Conservation (phyloP, 148 eudicot species). For the Suaeda aralocaspica region DNA sequence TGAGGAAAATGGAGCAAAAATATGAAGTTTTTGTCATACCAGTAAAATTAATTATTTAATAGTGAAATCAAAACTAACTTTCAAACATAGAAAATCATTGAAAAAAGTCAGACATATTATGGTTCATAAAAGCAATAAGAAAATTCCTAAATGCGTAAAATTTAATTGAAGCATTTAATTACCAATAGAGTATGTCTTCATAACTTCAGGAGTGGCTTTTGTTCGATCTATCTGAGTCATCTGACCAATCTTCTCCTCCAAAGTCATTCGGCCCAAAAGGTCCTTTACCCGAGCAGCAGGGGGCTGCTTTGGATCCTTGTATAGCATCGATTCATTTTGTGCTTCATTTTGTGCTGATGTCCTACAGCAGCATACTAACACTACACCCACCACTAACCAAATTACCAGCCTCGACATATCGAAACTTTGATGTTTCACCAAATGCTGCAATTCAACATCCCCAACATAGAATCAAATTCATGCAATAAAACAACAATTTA, state of each 20-base stretch:
- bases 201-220: constrained; percentile 57
- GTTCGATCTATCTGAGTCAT: constrained; percentile 72
- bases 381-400: constrained; percentile 21
- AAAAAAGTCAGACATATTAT: too few species aligned
- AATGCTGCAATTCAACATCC: constrained; percentile 18
- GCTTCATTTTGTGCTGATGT: constrained; percentile 6
- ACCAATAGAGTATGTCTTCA: constrained; percentile 64
- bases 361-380: constrained; percentile 21
- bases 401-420: constrained; percentile 19
- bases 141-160: constrained; percentile 40
- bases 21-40: too few species aligned
- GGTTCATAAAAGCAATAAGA: constrained; percentile 82
- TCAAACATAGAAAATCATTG: too few species aligned
- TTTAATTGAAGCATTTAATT: constrained; percentile 31
- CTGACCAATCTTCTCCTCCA: constrained; percentile 83
- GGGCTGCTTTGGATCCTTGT: constrained; percentile 66
- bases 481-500: too few species aligned
- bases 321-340: constrained; percentile 31
- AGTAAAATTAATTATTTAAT: too few species aligned
- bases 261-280: constrained; percentile 59
- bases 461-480: constrained; percentile 18
- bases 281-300: constrained; percentile 50
- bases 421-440: background rate
- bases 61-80: too few species aligned
- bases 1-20: too few species aligned